Conservation (phyloP, 2,329 filamentous ascomycete species). For the Diplodia scrobiculata region DNA sequence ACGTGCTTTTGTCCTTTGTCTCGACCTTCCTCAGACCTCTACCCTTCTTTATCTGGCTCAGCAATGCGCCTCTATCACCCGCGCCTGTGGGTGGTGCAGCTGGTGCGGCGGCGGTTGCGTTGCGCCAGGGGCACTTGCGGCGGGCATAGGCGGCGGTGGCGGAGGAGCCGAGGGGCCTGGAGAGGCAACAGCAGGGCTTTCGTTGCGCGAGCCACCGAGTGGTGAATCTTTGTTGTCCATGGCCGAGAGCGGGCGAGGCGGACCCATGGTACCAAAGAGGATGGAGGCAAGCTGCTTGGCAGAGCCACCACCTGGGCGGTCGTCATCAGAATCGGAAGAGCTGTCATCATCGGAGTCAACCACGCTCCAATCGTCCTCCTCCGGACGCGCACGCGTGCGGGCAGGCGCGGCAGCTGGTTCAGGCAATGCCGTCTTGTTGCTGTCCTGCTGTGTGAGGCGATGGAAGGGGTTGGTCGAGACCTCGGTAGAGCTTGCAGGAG, state of each 20-base stretch:
- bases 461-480: constrained; percentile 96
- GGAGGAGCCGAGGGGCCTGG: constrained; percentile 51
- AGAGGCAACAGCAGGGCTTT: constrained; percentile 48
- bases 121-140: constrained; percentile 34
- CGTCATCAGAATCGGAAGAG: constrained; percentile 69
- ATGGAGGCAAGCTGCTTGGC: constrained; percentile 93
- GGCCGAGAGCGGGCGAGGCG: constrained; percentile 82
- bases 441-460: constrained; percentile 70
- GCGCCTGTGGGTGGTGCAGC: constrained; percentile 42
- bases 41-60: constrained; percentile 82
- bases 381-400: constrained; percentile 55
- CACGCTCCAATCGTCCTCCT: constrained; percentile 78
- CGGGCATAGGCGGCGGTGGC: constrained; percentile 42
- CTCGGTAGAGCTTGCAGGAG: constrained; percentile 53
- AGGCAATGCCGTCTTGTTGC: constrained; percentile 47
- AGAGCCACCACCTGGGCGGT: constrained; percentile 74
- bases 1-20: constrained; percentile 81
- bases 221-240: constrained; percentile 67
- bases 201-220: constrained; percentile 44
- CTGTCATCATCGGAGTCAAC: constrained; percentile 76
- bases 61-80: constrained; percentile 59
- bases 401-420: constrained; percentile 55
- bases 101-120: constrained; percentile 58
- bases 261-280: constrained; percentile 94
- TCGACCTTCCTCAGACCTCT: constrained; percentile 79